Evolutionary conservation across 139 green algal species (phyloP).

Genomic region (Micractinium conductrix): DNA sequence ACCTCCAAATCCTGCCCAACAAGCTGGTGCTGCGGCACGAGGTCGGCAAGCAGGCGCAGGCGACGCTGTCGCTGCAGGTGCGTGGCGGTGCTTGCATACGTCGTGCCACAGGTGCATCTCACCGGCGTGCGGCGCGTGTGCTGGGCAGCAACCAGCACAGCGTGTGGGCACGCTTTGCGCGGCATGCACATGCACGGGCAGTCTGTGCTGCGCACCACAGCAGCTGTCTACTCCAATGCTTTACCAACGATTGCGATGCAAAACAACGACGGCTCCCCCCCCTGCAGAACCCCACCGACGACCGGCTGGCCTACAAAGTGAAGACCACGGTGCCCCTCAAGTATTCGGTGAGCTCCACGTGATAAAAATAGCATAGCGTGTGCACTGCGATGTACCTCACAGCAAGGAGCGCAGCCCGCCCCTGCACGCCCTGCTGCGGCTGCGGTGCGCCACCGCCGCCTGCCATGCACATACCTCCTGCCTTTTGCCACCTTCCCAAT

Average conservation of each 20-base stretch:
- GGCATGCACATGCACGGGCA: not conserved
- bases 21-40: slow-evolving; percentile 71
- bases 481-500: not conserved
- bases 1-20: slow-evolving; percentile 42
- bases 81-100: not conserved
- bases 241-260: too few species aligned
- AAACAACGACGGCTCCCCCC: not conserved
- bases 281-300: slow-evolving; percentile 55
- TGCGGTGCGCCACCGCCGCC: not conserved
- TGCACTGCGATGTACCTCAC: not conserved
- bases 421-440: not conserved
- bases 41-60: slow-evolving; percentile 33
- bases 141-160: not conserved
- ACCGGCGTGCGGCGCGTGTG: not conserved
- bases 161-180: too few species aligned
- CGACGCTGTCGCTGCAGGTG: slow-evolving; percentile 10
- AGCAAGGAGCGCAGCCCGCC: too few species aligned
- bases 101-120: not conserved
- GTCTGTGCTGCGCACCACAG: not conserved
- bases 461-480: not conserved
- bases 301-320: slow-evolving; percentile 76
- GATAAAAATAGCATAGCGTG: too few species aligned
- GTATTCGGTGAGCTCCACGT: slow-evolving; percentile 76
- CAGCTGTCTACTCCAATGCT: not conserved
- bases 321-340: slow-evolving; percentile 79